A percentile compares a stretch with the other conserved stretches of the same genome.
phyloP scores from a whole-genome alignment of 768 basidiomycete species.

The Boletus speciosus region DNA sequence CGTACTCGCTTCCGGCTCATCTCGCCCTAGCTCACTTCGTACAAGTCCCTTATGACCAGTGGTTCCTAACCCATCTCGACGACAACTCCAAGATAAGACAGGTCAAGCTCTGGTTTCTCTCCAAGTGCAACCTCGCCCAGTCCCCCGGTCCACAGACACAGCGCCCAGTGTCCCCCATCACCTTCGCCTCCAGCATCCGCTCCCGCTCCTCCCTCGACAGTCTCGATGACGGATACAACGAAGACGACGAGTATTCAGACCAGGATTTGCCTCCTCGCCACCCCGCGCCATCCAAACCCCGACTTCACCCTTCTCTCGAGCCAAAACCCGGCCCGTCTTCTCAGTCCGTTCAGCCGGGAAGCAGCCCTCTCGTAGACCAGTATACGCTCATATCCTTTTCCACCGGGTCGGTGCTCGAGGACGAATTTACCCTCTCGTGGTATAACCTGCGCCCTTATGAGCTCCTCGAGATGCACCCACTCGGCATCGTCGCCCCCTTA shows the following conservation, averaged over 20 bases:
- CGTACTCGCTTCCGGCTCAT: conserved; percentile 20
- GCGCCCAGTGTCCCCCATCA: conserved; percentile 64
- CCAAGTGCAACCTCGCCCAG: conserved; percentile 48
- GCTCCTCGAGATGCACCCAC: conserved; percentile 64
- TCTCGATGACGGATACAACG: conserved; percentile 25
- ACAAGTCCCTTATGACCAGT: conserved; percentile 70
- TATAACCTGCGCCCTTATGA: conserved; percentile 61
- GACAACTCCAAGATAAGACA: conserved; percentile 57
- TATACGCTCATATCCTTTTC: conserved; percentile 63
- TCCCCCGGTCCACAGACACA: conserved; percentile 22
- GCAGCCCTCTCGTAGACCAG: conserved; percentile 27
- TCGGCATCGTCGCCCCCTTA: conserved; percentile 39
- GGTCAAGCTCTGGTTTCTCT: conserved; percentile 60
- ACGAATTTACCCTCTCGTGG: conserved; percentile 54
- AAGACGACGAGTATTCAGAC: conserved; percentile 35
- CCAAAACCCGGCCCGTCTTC: conserved; percentile 10
- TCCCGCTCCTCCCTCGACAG: conserved; percentile 22
- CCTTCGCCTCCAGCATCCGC: conserved; percentile 46
- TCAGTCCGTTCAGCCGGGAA: conserved; percentile 1
- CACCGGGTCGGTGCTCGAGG: conserved; percentile 68
- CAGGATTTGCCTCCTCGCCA: conserved; percentile 15
- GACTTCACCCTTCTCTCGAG: conserved; percentile 8
- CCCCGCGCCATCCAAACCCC: not conserved
- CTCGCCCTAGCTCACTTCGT: not conserved
- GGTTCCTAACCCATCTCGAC: conserved; percentile 69